Evolutionary conservation across 179 eudicot species (phyloP).

Genomic region (Drosera spatulata): DNA sequence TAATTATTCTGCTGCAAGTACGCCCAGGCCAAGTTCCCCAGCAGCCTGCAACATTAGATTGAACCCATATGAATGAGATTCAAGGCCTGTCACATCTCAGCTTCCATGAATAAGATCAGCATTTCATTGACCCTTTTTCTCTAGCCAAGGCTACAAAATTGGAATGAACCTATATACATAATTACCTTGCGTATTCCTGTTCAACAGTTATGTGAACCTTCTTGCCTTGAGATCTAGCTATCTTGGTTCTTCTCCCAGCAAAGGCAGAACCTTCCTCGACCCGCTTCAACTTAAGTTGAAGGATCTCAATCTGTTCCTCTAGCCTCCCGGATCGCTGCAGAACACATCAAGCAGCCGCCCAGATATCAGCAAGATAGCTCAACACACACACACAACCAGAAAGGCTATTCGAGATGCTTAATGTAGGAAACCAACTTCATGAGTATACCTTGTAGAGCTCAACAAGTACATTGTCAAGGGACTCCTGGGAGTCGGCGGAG

Average conservation of each 20-base stretch:
- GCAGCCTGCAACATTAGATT: conserved; percentile 31
- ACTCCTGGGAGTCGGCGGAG: conserved; percentile 65
- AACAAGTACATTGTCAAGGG: conserved; percentile 75
- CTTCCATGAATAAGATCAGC: not conserved
- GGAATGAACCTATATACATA: not conserved
- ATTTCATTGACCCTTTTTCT: not conserved
- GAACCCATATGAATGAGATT: not conserved
- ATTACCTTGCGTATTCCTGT: conserved; percentile 80
- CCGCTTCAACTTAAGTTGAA: conserved; percentile 44
- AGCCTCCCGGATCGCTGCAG: conserved; percentile 63
- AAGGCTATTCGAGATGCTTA: not conserved
- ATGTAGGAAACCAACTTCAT: not conserved
- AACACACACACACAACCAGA: not conserved
- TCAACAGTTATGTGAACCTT: conserved; percentile 59
- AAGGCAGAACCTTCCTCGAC: conserved; percentile 54
- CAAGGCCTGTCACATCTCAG: no score
- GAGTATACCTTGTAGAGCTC: conserved; percentile 74
- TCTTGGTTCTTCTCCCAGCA: conserved; percentile 44
- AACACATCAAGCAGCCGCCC: not conserved
- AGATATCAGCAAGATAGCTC: not conserved
- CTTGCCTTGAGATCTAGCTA: conserved; percentile 78
- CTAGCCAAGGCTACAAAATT: not conserved
- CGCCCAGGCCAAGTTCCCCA: conserved; percentile 96
- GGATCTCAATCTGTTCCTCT: conserved; percentile 68
- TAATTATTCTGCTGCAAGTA: conserved; percentile 58